Base-by-base conservation (phyloP, 2,329 filamentous ascomycete genomes). In the Samsoniella hepiali region DNA sequence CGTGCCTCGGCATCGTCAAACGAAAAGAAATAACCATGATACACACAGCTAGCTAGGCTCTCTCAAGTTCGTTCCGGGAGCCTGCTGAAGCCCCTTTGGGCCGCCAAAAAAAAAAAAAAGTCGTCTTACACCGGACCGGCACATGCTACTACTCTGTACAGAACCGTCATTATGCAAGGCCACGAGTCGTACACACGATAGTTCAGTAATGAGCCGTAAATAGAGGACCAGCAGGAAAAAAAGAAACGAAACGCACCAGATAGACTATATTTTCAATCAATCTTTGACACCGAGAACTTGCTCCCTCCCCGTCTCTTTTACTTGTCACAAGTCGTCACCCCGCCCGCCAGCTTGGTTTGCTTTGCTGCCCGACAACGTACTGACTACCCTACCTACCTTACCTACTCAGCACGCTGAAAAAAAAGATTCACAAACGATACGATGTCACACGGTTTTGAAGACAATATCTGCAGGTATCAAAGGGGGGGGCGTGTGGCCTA, bases 391-490 rank as follows among this genome's bases (percentile, higher is more conserved):
- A 22, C 22, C 22, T 22, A 22, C 22, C 22, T 22, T 22, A 22
- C 22, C 22, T 22, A 22, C 22, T 22, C 22, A 22, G 22, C 22
- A 22, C n/a, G 22, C 22, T 22, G 5, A 4, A 40, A 4, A 11
- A 47, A 15, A 31, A 22, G 13, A 17, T 7, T 47, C 11, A n/a
- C n/a, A 8, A 13, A 31, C 29, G 29, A 53, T 53, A 53, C 58
- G 38, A 61, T 49, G 58, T 61, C 27, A 54, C 58, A 61, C 58
- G 27, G 49, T 51, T 40, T 50, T 22, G 15, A 31, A 36, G 11
- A 13, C 27, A 40, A 36, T 27, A 54, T 53, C 36, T 44, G 34
- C 36, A 44, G 27, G 36, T 22, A 59, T 50, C 45, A 42, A 34
- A 36, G 49, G 29, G 31, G 44, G 27, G 29, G n/a, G 56, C 40